Base-by-base conservation (phyloP, 2,329 filamentous ascomycete species). In the Cadophora sp. region DNA sequence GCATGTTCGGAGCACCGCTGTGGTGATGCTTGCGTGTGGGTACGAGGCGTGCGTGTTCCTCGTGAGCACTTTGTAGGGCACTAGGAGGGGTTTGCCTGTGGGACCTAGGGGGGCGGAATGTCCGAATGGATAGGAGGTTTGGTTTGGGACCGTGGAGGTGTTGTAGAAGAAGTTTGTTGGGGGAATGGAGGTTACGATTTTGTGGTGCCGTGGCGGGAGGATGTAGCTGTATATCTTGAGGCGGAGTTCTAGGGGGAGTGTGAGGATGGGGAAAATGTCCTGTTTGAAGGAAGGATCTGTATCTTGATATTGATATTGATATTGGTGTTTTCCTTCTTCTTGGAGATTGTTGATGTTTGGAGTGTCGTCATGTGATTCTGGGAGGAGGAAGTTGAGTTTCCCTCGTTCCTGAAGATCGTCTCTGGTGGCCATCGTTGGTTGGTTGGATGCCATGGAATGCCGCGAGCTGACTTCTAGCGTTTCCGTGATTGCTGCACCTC, bases 11-110 rank as follows among this genome's bases (percentile, higher is more conserved):
- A 76, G 50, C 3, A 76, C 66, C 1, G 67, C 33, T 0, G 72
- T 64, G 24, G 71, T 59, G 22, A 75, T 73, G 6, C 39, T 66
- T 0, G 51, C 22, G 16, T 53, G 27, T 0, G 70, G 70, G 33
- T 62, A 70, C n/a, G 68, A 51, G 4, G 33, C n/a, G 22, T 64
- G 64, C 16, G 66, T 72, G 61, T 75, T 76, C 4, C 56, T 39
- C 20, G 60, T 71, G 1, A 76, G 66, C 27, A 76, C 56, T 69
- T 73, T 73, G 65, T 75, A 76, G 0, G 73, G 75, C 2, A 72
- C 71, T 16, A 36, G 27, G 14, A 58, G 16, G 30, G 71, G 66
- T 2, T 6, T 13, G 4, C 27, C 33, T 4, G 6, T 69, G 67
- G 11, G 18, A 18, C 3, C 18, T 22, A 33, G 14, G n/a, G 70